These are phyloP conservation scores for Erodium maritimum DNA, from an alignment of 345 rosid species.

Conservation along the genomic window DNA sequence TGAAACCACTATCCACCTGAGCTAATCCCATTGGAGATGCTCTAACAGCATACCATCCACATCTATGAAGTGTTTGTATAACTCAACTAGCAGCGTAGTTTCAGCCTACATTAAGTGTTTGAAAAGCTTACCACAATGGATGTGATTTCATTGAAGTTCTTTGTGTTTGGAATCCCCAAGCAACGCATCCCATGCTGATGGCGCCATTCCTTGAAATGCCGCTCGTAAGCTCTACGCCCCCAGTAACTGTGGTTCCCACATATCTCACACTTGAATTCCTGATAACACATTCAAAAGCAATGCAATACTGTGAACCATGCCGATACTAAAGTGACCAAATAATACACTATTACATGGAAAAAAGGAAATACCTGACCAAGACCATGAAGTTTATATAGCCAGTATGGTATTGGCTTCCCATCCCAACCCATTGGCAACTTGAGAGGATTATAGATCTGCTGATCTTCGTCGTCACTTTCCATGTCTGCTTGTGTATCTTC, in stretches of 20 bases:
- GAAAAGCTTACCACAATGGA: slow-evolving; percentile 50
- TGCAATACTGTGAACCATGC: neutral
- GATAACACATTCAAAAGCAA: neutral
- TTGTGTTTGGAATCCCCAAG: slow-evolving; percentile 95
- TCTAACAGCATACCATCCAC: too few relatives aligned
- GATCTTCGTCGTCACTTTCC: slow-evolving; percentile 98
- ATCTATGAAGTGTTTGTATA: too few relatives aligned
- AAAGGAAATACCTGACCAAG: slow-evolving; percentile 70
- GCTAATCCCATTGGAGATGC: too few relatives aligned
- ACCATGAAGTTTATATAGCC: slow-evolving; percentile 99
- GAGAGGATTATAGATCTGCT: slow-evolving; percentile 84
- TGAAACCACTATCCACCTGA: too few relatives aligned
- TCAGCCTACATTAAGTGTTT: neutral
- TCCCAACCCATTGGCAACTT: slow-evolving; percentile 99
- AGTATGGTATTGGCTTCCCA: slow-evolving; percentile 98
- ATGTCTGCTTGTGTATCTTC: slow-evolving; percentile 83
- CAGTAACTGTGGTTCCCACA: slow-evolving; percentile 92
- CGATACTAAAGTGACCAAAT: too few relatives aligned
- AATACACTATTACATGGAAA: neutral
- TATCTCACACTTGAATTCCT: slow-evolving; percentile 97
- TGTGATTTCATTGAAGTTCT: slow-evolving; percentile 95
- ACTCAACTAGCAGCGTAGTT: too few relatives aligned
- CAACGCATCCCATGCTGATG: slow-evolving; percentile 99
- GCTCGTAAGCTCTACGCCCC: slow-evolving; percentile 97
- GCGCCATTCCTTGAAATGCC: slow-evolving; percentile 95